Evolutionary conservation across 371 early-diverging fungal genomes (phyloP).

Genomic region (Apophysomyces elegans): DNA sequence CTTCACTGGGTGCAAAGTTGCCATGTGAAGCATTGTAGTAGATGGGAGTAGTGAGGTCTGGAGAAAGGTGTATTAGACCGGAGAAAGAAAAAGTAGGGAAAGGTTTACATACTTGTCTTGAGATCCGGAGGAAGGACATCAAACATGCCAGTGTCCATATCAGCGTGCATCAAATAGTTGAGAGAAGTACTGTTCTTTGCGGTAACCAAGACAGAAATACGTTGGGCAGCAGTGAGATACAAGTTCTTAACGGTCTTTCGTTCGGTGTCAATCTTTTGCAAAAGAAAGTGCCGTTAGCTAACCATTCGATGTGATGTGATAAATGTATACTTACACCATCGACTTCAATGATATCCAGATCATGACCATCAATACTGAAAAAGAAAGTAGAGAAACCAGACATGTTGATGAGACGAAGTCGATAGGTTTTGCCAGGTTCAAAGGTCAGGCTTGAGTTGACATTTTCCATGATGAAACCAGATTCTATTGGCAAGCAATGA

Average conservation of each 20-base stretch:
- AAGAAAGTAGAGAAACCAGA: conserved; percentile 67
- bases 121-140: conserved; percentile 60
- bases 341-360: conserved; percentile 76
- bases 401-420: conserved; percentile 63
- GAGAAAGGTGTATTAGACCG: not conserved
- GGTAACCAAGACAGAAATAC: conserved; percentile 70
- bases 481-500: conserved; percentile 28
- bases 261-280: conserved; percentile 40
- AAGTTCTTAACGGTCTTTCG: conserved; percentile 55
- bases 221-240: conserved; percentile 66
- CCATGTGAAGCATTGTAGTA: conserved; percentile 45
- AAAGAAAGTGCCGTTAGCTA: not conserved
- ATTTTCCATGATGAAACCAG: conserved; percentile 57
- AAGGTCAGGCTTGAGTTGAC: conserved; percentile 24
- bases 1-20: conserved; percentile 35
- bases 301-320: too few species aligned
- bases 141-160: conserved; percentile 77
- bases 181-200: conserved; percentile 59
- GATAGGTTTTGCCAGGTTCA: conserved; percentile 34
- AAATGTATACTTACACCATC: conserved; percentile 58
- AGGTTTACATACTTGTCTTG: conserved; percentile 32
- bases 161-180: conserved; percentile 73
- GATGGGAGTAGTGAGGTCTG: conserved; percentile 53
- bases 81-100: not conserved
- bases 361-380: conserved; percentile 74